Percentiles rank a stretch among this genome's conserved stretches.
phyloP scores from a whole-genome alignment of 1,284 basidiomycete genomes.

The Cerrena zonata region DNA sequence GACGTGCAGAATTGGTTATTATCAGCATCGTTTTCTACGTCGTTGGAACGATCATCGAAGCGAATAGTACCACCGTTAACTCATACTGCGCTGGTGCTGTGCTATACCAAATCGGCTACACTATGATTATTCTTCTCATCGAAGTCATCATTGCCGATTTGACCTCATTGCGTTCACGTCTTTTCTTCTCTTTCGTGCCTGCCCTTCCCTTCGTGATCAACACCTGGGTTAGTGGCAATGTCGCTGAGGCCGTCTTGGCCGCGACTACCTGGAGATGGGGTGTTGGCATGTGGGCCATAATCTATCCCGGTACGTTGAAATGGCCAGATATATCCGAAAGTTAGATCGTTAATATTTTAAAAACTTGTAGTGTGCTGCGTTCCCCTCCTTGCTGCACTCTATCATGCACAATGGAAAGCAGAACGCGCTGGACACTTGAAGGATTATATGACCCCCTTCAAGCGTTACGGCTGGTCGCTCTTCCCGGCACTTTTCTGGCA shows the following conservation, averaged over 20 bases:
- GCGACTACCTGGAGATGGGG: constrained; percentile 34
- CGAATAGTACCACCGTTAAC: not conserved
- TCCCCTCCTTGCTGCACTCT: constrained; percentile 27
- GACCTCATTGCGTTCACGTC: constrained; percentile 32
- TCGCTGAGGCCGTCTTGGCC: constrained; percentile 25
- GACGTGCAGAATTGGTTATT: not conserved
- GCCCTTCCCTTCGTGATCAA: constrained; percentile 36
- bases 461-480: constrained; percentile 12
- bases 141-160: constrained; percentile 37
- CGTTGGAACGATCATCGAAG: constrained; percentile 5
- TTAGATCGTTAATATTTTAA: no score
- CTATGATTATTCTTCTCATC: constrained; percentile 30
- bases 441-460: not conserved
- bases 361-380: constrained; percentile 25
- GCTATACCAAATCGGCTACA: constrained; percentile 30
- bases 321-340: no score
- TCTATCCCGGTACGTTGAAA: no score
- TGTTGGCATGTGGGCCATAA: constrained; percentile 37
- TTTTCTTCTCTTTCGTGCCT: constrained; percentile 36
- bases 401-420: constrained; percentile 19
- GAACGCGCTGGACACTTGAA: not conserved
- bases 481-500: constrained; percentile 34
- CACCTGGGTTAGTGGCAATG: constrained; percentile 32
- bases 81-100: not conserved
- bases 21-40: constrained; percentile 4